Percentiles rank a stretch among this genome's conserved stretches.
These are phyloP conservation scores for Musa troglodytarum DNA, from an alignment of 176 grass and related monocot species.

Conservation along the genomic window DNA sequence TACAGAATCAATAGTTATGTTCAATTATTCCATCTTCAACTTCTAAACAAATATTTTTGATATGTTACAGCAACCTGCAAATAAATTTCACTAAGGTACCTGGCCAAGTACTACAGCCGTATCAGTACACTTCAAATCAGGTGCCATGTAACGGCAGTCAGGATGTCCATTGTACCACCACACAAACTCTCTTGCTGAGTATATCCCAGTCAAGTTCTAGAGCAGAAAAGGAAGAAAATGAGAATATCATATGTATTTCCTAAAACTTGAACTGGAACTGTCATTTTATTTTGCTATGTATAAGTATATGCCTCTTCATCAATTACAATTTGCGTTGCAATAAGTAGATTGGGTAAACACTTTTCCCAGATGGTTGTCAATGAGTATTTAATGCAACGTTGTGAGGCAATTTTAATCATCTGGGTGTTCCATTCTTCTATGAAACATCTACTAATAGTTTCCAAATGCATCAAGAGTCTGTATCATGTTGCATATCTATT, in stretches of 20 bases:
- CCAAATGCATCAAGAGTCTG: neutral
- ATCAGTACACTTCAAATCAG: slow-evolving; percentile 59
- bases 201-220: slow-evolving; percentile 68
- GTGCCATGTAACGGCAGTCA: slow-evolving; percentile 47
- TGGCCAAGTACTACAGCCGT: slow-evolving; percentile 79
- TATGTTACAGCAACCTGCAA: neutral
- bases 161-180: slow-evolving; percentile 99
- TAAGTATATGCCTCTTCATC: no score
- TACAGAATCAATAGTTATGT: neutral
- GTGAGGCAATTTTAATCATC: neutral
- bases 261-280: no score
- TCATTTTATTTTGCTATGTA: no score
- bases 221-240: slow-evolving; percentile 17
- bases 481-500: neutral
- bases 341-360: no score
- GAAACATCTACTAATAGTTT: neutral
- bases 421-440: neutral
- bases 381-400: neutral
- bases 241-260: neutral
- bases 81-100: slow-evolving; percentile 38
- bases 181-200: slow-evolving; percentile 88
- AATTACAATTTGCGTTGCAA: no score
- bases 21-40: neutral
- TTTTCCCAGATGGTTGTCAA: neutral
- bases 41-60: neutral